These are phyloP conservation scores for Marasmius fiardii DNA, from an alignment of 1,284 basidiomycete genomes.

Conservation along the genomic window DNA sequence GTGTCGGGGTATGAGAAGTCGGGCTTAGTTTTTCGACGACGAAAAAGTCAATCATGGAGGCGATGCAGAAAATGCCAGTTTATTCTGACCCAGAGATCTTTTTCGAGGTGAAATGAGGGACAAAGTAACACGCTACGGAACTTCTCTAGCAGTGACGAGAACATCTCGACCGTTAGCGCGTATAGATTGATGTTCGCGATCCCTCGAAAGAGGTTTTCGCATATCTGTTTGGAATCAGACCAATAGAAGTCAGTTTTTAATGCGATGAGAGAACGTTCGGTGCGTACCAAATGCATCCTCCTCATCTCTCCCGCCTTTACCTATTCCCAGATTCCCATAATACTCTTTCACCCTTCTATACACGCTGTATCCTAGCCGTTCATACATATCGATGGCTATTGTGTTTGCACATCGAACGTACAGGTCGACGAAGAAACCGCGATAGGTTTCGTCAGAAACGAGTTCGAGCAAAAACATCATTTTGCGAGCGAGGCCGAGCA, in stretches of 20 bases:
- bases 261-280: not conserved
- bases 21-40: too few relatives aligned
- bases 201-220: constrained; percentile 77
- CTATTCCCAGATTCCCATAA: constrained; percentile 72
- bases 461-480: constrained; percentile 83
- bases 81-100: too few relatives aligned
- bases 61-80: too few relatives aligned
- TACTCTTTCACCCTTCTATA: constrained; percentile 84
- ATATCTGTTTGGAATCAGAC: constrained; percentile 60
- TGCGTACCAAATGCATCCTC: constrained; percentile 88
- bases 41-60: too few relatives aligned
- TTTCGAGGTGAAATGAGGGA: too few relatives aligned
- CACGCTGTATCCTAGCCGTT: constrained; percentile 83
- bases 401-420: constrained; percentile 84
- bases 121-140: constrained; percentile 39
- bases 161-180: constrained; percentile 72
- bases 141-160: constrained; percentile 66
- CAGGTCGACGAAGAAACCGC: constrained; percentile 85
- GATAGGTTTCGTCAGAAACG: constrained; percentile 74
- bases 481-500: constrained; percentile 76
- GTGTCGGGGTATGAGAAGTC: too few relatives aligned
- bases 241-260: constrained; percentile 2
- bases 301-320: constrained; percentile 71
- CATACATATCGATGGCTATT: constrained; percentile 82
- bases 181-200: constrained; percentile 60